A percentile compares a stretch with the other conserved stretches of the same genome.
These are phyloP conservation scores for Camellia sinensis DNA, from an alignment of 148 eudicot species.

Conservation along the genomic window DNA sequence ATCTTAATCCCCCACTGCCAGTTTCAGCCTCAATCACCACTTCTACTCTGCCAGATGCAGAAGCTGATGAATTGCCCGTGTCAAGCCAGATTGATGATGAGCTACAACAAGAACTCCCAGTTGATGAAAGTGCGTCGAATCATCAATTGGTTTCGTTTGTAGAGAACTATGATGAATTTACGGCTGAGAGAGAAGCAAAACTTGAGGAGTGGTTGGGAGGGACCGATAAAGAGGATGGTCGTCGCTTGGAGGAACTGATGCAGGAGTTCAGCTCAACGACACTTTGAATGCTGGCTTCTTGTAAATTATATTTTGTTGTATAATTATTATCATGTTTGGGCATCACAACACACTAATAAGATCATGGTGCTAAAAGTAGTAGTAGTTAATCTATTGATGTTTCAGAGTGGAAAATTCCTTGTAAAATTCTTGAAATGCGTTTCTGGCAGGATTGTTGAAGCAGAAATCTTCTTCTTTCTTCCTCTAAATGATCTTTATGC, in stretches of 20 bases:
- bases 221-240: slow-evolving; percentile 6
- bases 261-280: slow-evolving; percentile 4
- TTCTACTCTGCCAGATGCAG: slow-evolving; percentile 19
- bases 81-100: slow-evolving; percentile 41
- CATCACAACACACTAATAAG: background rate
- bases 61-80: slow-evolving; percentile 42
- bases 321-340: background rate
- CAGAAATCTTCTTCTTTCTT: background rate
- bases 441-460: background rate
- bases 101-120: slow-evolving; percentile 23
- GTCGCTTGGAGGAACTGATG: slow-evolving; percentile 8
- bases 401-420: background rate
- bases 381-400: background rate
- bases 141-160: slow-evolving; percentile 22
- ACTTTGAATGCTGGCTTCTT: background rate
- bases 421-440: background rate
- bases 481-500: background rate
- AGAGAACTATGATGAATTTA: slow-evolving; percentile 58
- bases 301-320: slow-evolving; percentile 4
- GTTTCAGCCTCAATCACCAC: slow-evolving; percentile 14
- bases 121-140: slow-evolving; percentile 14
- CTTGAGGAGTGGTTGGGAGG: slow-evolving; percentile 69
- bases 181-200: slow-evolving; percentile 64
- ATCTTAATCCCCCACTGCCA: background rate
- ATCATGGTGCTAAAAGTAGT: background rate